Evolutionary conservation across 192 early-diverging fungal genomes (phyloP).

Genomic region (Backusella macrospora): DNA sequence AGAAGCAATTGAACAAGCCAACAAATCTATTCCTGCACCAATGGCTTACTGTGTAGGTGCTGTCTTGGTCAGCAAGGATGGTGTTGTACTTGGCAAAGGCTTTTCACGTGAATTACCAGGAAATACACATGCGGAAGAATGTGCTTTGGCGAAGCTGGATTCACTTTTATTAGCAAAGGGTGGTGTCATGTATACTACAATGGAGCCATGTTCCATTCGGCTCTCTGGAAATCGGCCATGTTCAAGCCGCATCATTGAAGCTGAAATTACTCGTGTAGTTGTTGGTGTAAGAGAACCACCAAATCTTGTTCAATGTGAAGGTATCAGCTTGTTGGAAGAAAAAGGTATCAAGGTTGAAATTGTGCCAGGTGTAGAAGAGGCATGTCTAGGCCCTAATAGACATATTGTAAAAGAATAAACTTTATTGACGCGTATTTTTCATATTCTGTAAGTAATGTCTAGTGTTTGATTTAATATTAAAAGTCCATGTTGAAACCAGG

Average conservation of each 20-base stretch:
- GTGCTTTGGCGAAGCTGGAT: slow-evolving; percentile 76
- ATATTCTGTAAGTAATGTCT: too few species aligned
- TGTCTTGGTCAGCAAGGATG: slow-evolving; percentile 51
- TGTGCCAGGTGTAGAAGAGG: slow-evolving; percentile 70
- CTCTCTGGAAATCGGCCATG: slow-evolving; percentile 79
- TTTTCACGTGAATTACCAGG: slow-evolving; percentile 93
- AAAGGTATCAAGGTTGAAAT: slow-evolving; percentile 78
- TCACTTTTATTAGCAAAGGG: slow-evolving; percentile 36
- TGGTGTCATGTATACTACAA: slow-evolving; percentile 89
- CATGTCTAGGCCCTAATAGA: slow-evolving; percentile 72
- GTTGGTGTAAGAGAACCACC: slow-evolving; percentile 88
- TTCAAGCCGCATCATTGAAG: slow-evolving; percentile 71
- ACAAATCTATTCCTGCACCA: slow-evolving; percentile 71
- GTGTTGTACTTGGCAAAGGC: slow-evolving; percentile 74
- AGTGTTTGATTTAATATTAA: too few species aligned
- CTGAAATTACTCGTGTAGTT: slow-evolving; percentile 72
- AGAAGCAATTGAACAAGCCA: slow-evolving; percentile 83
- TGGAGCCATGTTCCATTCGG: slow-evolving; percentile 91
- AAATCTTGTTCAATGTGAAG: slow-evolving; percentile 82
- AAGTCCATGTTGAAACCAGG: too few species aligned
- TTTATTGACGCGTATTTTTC: too few species aligned
- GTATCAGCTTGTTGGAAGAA: slow-evolving; percentile 64
- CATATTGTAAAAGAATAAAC: slow-evolving; percentile 48
- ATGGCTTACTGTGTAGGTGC: slow-evolving; percentile 96
- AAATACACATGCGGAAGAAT: slow-evolving; percentile 97